Base-by-base conservation (phyloP, 1,139 yeast species). In the Sugiyamaella neomexicana region DNA sequence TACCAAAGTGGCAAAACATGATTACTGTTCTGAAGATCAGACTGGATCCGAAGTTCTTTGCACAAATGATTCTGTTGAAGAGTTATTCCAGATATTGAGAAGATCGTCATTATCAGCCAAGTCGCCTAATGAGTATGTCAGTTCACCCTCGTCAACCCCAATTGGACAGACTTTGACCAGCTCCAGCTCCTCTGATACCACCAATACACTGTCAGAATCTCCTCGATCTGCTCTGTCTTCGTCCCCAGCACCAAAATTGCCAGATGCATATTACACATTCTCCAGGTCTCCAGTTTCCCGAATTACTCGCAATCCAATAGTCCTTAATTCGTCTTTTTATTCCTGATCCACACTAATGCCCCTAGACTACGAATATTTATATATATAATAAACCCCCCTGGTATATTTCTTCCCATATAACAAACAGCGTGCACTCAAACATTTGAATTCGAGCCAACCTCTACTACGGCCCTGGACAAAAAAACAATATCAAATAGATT, bases 271-370 rank as follows among this genome's bases (percentile, higher is more conserved):
- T 29, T 40, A 44, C 42, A 40, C 42, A 42, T 54, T 61, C 32
- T 65, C 67, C 12, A 50, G 60, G 15, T 63, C 65, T 16, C 66
- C 66, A 4, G 62, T 64, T 16, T 58, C 64, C n/a, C 59, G 67
- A 15, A 57, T 50, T 53, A 59, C 59, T 36, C 56, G 63, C 29
- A 64, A 64, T 51, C 67, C 67, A 2, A 56, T 64, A 36, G 57
- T 63, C 23, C 52, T 57, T 39, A 64, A 64, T 57, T 53, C 60
- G 1, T 39, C 46, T 32, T 47, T 47, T 25, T 39, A 47, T 25
- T 39, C 51, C 31, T 47, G 23, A 47, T 31, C 34, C n/a, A 29
- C 34, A 29, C 34, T 29, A 29, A 29, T 29, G 10, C n/a, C 34
- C 7, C 34, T 29, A 20, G 5, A 20, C 25, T 20, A 20, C 25